Evolutionary conservation across 768 basidiomycete species (phyloP).

Genomic region (Mycena epipterygia): DNA sequence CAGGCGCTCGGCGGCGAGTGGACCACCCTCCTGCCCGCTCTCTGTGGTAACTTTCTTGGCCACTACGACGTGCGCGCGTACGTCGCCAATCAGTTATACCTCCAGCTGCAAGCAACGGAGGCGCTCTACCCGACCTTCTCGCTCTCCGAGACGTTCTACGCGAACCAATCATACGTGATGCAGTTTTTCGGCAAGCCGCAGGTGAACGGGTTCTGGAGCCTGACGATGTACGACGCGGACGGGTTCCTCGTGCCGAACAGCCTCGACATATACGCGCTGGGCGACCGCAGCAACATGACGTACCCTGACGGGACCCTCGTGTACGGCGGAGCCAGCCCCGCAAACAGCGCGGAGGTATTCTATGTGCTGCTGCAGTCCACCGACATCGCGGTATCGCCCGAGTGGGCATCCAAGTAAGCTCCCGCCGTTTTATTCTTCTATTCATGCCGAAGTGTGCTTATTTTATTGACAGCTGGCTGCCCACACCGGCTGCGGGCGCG

Average conservation of each 20-base stretch:
- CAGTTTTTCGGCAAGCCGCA: conserved; percentile 22
- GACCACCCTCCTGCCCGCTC: not conserved
- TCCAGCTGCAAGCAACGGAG: conserved; percentile 1
- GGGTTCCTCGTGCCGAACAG: conserved; percentile 17
- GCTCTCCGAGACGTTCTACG: not conserved
- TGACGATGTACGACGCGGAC: conserved; percentile 26
- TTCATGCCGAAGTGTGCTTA: not conserved
- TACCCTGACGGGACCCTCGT: conserved; percentile 19
- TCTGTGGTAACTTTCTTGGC: conserved; percentile 14
- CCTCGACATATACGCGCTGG: not conserved
- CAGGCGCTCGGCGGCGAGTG: not conserved
- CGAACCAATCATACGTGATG: conserved; percentile 18
- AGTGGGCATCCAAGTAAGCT: conserved; percentile 33
- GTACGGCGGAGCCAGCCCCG: not conserved
- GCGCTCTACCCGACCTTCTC: conserved; percentile 19
- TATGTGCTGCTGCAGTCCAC: conserved; percentile 25
- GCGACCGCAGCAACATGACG: conserved; percentile 21
- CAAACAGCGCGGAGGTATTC: conserved; percentile 1
- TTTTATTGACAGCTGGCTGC: conserved; percentile 24
- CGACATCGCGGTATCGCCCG: not conserved
- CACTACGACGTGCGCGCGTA: conserved; percentile 8
- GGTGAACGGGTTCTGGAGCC: conserved; percentile 26
- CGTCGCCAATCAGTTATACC: conserved; percentile 10
- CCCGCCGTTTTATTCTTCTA: not conserved
- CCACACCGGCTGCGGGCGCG: conserved; percentile 15